Conservation (phyloP, 1,284 basidiomycete species). For the Anthracocystis setariae region DNA sequence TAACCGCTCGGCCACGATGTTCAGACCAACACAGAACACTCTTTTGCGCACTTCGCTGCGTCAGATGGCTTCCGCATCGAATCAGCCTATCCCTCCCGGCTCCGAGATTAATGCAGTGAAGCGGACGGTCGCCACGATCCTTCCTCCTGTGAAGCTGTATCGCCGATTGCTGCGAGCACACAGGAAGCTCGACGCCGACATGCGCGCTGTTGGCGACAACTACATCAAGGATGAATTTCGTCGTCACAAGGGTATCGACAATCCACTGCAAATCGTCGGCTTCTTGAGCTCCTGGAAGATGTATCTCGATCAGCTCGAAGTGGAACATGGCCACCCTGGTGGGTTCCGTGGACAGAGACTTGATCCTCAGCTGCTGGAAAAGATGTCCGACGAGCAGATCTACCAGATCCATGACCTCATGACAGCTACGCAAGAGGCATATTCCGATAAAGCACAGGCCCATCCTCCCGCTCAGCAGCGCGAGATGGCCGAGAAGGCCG, state of each 20-base stretch:
- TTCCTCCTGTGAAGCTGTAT: conserved; percentile 65
- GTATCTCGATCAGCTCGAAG: conserved; percentile 63
- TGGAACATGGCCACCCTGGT: conserved; percentile 35
- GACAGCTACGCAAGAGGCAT: conserved; percentile 56
- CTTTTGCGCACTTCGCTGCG: conserved; percentile 26
- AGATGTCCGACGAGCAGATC: conserved; percentile 67
- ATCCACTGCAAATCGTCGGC: conserved; percentile 65
- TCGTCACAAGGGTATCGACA: conserved; percentile 59
- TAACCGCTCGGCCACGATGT: conserved; percentile 10
- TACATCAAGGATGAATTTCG: conserved; percentile 67
- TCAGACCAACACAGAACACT: conserved; percentile 21
- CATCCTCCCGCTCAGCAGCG: conserved; percentile 31
- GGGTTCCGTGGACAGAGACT: conserved; percentile 51
- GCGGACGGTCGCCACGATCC: conserved; percentile 46
- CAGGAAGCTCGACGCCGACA: conserved; percentile 58
- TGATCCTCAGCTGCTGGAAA: conserved; percentile 55
- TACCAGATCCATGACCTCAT: conserved; percentile 67
- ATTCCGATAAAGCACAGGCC: conserved; percentile 52
- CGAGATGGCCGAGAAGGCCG: conserved; percentile 44
- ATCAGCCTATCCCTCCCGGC: conserved; percentile 36
- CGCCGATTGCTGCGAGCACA: conserved; percentile 63
- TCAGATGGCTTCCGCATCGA: conserved; percentile 34
- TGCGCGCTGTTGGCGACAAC: conserved; percentile 66
- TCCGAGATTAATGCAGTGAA: conserved; percentile 38
- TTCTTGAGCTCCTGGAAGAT: conserved; percentile 67